Base-by-base conservation (phyloP, 2,329 filamentous ascomycete species). In the Penicillium janthinellum region DNA sequence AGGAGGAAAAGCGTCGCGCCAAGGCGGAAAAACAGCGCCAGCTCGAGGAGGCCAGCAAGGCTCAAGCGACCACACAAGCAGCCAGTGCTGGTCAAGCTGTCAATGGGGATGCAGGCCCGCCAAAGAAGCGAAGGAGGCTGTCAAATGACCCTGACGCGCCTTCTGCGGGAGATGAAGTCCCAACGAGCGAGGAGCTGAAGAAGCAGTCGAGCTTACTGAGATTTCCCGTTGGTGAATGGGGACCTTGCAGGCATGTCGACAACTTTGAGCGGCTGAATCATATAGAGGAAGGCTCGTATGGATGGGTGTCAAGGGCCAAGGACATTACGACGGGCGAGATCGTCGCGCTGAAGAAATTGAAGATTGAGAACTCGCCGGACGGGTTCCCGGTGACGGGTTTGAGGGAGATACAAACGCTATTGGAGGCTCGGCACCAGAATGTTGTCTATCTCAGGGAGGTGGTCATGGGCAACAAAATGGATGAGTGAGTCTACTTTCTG, bases 201-300 rank as follows among this genome's bases (percentile, higher is more conserved):
- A 68, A 71, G 4, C 78, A 81, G 38, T 76, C 84, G 1, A 86
- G 83, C 64, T 81, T 96, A 2, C 77, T 97, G 44, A 87, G 90
- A 11, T 93, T 96, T 71, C 84, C 89, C 10, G 81, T 82, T 14
- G 84, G 85, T 10, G 76, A 80, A 66, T 96, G 92, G 87, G 84
- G 86, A 58, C 82, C 85, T 3, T 90, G 89, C 71, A 84, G 90
- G 61, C 90, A 90, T 73, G 89, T 96, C 28, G 90, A 94, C 71
- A 89, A 91, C 71, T 99, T 93, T 78, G 91, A 97, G 70, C 90
- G 91, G 67, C 82, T 99, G 58, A 99, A 99, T 76, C 90, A 95
- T 73, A 99, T 99, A 70, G 95, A 98, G 77, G 95, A 99, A 79
- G 95, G 95, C 38, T 92, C 92, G 8, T 99, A 99, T 76, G 95